phyloP scores from a whole-genome alignment of 2,329 filamentous ascomycete species.

The Sporothrix pseudoabietina region DNA sequence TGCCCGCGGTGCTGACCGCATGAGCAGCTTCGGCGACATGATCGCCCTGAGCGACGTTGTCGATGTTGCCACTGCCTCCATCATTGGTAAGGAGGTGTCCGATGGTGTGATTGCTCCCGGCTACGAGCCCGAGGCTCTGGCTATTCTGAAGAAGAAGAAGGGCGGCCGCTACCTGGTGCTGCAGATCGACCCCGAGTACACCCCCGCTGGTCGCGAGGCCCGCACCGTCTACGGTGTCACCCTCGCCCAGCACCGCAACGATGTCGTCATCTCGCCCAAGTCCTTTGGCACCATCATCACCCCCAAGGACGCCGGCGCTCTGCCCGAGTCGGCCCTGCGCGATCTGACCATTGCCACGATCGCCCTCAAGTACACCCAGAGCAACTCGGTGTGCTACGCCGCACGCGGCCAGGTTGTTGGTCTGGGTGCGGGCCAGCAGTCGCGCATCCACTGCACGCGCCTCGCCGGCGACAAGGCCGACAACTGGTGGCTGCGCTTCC shows the following conservation, averaged over 20 bases:
- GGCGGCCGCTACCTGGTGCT: conserved; percentile 94
- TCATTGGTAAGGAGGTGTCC: conserved; percentile 96
- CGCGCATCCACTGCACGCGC: conserved; percentile 96
- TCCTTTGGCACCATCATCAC: conserved; percentile 86
- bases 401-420: conserved; percentile 91
- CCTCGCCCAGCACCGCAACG: conserved; percentile 89
- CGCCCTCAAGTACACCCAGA: conserved; percentile 97
- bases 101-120: conserved; percentile 93
- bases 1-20: conserved; percentile 92
- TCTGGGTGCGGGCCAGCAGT: conserved; percentile 94
- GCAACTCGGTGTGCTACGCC: conserved; percentile 98
- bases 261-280: conserved; percentile 79
- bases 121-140: conserved; percentile 81
- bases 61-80: conserved; percentile 90
- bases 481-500: conserved; percentile 99
- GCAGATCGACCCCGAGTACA: conserved; percentile 87
- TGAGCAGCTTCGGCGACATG: conserved; percentile 98
- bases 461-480: conserved; percentile 97
- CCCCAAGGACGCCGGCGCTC: conserved; percentile 71
- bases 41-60: conserved; percentile 91
- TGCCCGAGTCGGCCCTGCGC: conserved; percentile 80
- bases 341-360: conserved; percentile 96
- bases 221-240: conserved; percentile 89
- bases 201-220: conserved; percentile 76
- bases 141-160: conserved; percentile 97